Conservation (phyloP, 805 yeast species). For the Ogataea haglerorum region DNA sequence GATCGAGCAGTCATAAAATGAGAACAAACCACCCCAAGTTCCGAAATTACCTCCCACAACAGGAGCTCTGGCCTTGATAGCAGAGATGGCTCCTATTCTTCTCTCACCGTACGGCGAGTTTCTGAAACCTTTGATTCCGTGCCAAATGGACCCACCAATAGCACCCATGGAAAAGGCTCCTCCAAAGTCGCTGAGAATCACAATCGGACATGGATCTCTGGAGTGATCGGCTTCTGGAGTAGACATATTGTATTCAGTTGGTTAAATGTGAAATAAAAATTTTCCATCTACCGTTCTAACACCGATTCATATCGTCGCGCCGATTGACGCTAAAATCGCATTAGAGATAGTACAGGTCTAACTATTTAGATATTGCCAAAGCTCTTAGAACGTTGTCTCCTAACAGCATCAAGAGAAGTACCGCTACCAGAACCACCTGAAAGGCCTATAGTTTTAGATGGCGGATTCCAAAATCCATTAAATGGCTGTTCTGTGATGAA, state of each 20-base stretch:
- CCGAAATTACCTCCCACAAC: conserved; percentile 99
- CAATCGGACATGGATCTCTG: conserved; percentile 98
- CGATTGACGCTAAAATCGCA: conserved; percentile 6
- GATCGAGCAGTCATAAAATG: conserved; percentile 92
- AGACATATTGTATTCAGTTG: conserved; percentile 47
- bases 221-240: conserved; percentile 78
- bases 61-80: conserved; percentile 95
- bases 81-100: conserved; percentile 81
- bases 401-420: conserved; percentile 7
- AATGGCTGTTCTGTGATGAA: conserved; percentile 67
- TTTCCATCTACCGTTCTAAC: conserved; percentile 5
- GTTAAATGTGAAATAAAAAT: conserved; percentile 4
- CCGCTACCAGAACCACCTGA: conserved; percentile 6
- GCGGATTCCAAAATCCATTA: conserved; percentile 52
- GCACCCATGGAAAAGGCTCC: conserved; percentile 99
- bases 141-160: conserved; percentile 98
- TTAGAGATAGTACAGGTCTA: not conserved
- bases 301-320: conserved; percentile 6
- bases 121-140: conserved; percentile 97
- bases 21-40: conserved; percentile 98
- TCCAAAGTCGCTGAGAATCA: conserved; percentile 94
- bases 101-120: conserved; percentile 98
- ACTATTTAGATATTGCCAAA: conserved; percentile 12
- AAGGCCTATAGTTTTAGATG: conserved; percentile 22
- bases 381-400: conserved; percentile 24